A percentile compares a stretch with the other conserved stretches of the same genome.
phyloP scores from a whole-genome alignment of 2,329 filamentous ascomycete genomes.

The Domatiomyces catenatus region DNA sequence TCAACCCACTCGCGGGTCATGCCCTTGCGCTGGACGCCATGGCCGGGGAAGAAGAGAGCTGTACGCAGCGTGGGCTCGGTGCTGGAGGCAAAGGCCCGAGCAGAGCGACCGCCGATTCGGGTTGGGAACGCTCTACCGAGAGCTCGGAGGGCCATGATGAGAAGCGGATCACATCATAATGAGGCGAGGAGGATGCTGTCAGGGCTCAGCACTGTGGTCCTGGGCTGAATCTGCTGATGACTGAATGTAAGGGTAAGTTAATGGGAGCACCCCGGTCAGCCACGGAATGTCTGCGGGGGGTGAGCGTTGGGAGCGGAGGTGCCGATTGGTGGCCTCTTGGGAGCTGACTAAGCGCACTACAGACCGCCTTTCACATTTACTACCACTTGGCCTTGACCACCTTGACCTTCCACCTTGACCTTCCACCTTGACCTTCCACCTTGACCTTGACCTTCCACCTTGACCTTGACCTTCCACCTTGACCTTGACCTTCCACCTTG shows the following conservation, averaged over 20 bases:
- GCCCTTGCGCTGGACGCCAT: constrained; percentile 77
- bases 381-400: too few relatives aligned
- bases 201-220: not conserved
- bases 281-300: not conserved
- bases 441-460: too few relatives aligned
- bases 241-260: not conserved
- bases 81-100: constrained; percentile 9
- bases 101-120: constrained; percentile 3
- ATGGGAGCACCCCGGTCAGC: not conserved
- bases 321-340: not conserved
- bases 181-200: not conserved
- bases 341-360: too few relatives aligned
- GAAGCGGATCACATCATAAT: constrained; percentile 1
- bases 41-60: constrained; percentile 39
- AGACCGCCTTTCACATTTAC: too few relatives aligned
- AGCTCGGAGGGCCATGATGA: constrained; percentile 1
- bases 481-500: too few relatives aligned
- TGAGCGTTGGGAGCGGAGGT: not conserved
- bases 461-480: too few relatives aligned
- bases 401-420: too few relatives aligned
- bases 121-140: not conserved
- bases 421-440: too few relatives aligned
- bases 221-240: not conserved
- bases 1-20: constrained; percentile 79
- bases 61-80: constrained; percentile 22